Conservation (phyloP, 441 rosid genomes). For the Bocquillonia castaneifolia region DNA sequence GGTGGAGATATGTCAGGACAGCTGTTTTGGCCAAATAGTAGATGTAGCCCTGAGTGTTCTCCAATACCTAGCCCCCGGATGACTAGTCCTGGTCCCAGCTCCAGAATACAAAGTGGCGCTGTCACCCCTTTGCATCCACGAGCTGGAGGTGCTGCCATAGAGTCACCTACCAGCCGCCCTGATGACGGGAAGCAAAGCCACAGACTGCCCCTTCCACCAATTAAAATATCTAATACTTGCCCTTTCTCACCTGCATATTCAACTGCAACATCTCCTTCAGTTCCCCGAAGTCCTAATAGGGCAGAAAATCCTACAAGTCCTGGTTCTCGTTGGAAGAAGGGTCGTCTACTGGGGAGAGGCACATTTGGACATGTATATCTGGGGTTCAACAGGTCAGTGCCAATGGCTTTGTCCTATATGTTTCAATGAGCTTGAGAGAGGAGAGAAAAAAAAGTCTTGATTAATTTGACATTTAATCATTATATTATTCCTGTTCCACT, state of each 20-base stretch:
- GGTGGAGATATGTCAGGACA: constrained; percentile 90
- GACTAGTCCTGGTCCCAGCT: constrained; percentile 93
- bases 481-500: background rate
- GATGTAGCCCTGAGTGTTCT: constrained; percentile 96
- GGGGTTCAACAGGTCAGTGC: constrained; percentile 78
- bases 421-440: background rate
- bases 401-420: background rate
- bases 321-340: constrained; percentile 83
- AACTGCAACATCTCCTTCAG: constrained; percentile 71
- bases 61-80: constrained; percentile 92
- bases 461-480: background rate
- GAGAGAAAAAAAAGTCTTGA: background rate
- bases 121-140: constrained; percentile 85
- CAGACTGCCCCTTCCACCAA: constrained; percentile 76
- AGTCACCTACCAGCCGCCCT: constrained; percentile 55
- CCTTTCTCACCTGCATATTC: constrained; percentile 73
- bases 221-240: constrained; percentile 55
- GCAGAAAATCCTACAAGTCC: constrained; percentile 66
- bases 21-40: constrained; percentile 82
- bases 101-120: constrained; percentile 86
- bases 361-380: constrained; percentile 85
- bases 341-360: constrained; percentile 74
- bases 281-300: constrained; percentile 80
- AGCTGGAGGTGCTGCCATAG: constrained; percentile 55
- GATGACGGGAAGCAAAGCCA: constrained; percentile 76